These are phyloP conservation scores for Phytophthora ramorum DNA, from an alignment of 352 stramenopile genomes.

Conservation along the genomic window DNA sequence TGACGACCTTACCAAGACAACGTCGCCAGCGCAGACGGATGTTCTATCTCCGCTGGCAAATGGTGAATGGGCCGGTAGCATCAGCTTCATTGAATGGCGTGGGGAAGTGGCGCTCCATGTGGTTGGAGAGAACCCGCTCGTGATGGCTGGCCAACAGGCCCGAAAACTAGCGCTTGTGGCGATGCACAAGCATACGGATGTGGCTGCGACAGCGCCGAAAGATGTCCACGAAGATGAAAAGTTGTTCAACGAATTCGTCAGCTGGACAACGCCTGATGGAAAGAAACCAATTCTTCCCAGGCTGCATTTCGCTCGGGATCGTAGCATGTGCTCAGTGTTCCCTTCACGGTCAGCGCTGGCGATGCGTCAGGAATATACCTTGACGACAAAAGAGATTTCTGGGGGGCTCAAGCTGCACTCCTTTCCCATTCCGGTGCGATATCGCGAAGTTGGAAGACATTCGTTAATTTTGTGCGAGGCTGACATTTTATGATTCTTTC, in stretches of 20 bases:
- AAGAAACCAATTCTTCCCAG: conserved; percentile 74
- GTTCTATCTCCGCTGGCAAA: conserved; percentile 55
- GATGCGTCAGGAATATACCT: conserved; percentile 82
- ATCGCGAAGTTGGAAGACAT: not conserved
- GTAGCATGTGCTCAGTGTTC: conserved; percentile 76
- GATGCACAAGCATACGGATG: conserved; percentile 58
- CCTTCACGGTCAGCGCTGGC: conserved; percentile 51
- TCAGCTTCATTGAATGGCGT: conserved; percentile 90
- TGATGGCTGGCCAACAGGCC: conserved; percentile 83
- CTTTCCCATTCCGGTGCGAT: conserved; percentile 79
- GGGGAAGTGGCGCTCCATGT: conserved; percentile 80
- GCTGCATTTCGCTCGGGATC: conserved; percentile 78
- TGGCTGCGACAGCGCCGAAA: conserved; percentile 24
- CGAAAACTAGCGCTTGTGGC: conserved; percentile 76
- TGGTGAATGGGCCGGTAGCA: conserved; percentile 77
- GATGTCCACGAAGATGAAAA: conserved; percentile 77
- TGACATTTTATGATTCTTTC: conserved; percentile 17
- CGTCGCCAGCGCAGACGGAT: conserved; percentile 38
- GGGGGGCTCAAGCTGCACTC: conserved; percentile 78
- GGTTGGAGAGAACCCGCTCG: conserved; percentile 72
- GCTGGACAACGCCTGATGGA: conserved; percentile 66
- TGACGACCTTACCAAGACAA: conserved; percentile 26
- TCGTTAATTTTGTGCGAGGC: not conserved
- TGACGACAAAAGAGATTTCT: conserved; percentile 89
- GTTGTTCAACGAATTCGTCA: conserved; percentile 88